Conservation (phyloP, 495 filamentous ascomycete genomes). For the Cetradonia linearis region DNA sequence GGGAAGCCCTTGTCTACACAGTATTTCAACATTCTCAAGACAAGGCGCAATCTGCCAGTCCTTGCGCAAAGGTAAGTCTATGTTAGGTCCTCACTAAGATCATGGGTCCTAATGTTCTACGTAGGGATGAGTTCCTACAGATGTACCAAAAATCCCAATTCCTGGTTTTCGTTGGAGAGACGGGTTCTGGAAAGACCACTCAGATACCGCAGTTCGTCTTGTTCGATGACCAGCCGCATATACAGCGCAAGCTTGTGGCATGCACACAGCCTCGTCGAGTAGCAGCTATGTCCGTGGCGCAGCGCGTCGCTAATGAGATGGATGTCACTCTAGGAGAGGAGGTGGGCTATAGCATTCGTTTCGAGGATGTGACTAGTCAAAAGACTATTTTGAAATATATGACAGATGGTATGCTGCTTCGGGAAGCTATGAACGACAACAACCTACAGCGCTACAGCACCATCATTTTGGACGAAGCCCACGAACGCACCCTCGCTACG, state of each 20-base stretch:
- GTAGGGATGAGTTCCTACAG: constrained; percentile 84
- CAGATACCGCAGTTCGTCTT: constrained; percentile 98
- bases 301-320: constrained; percentile 95
- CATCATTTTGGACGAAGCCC: constrained; percentile 97
- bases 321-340: constrained; percentile 90
- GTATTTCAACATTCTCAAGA: constrained; percentile 82
- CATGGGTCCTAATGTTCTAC: constrained; percentile 16
- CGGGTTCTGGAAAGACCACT: constrained; percentile 97
- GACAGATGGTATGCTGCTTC: constrained; percentile 98
- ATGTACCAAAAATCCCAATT: constrained; percentile 90
- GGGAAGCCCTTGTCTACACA: constrained; percentile 60
- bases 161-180: constrained; percentile 97
- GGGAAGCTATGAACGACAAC: constrained; percentile 97
- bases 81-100: not conserved
- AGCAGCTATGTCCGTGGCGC: constrained; percentile 96
- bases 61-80: constrained; percentile 65
- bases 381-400: constrained; percentile 98
- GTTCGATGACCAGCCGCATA: constrained; percentile 89
- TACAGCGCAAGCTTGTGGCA: constrained; percentile 75
- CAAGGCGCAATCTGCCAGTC: constrained; percentile 77
- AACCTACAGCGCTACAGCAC: constrained; percentile 85
- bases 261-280: constrained; percentile 98
- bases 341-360: constrained; percentile 97
- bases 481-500: constrained; percentile 90
- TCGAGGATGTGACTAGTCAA: constrained; percentile 85